phyloP scores from a whole-genome alignment of 495 filamentous ascomycete species.

The Hyaloscypha bicolor region DNA sequence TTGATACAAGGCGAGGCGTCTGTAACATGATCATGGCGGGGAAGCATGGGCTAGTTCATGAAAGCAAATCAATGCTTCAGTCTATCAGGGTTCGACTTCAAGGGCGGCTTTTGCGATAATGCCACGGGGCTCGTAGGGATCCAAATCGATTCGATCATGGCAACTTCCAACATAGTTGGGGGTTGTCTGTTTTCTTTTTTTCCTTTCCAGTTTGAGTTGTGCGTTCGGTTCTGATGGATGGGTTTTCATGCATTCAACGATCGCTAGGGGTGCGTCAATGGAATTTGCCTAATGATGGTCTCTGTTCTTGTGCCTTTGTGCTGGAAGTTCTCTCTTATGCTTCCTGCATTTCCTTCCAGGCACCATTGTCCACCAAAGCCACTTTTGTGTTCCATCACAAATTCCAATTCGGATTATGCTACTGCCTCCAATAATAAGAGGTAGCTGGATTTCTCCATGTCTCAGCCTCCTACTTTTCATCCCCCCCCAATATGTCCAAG shows the following conservation, averaged over 20 bases:
- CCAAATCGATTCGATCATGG: constrained; percentile 3
- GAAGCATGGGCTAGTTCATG: constrained; percentile 38
- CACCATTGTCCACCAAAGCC: not conserved
- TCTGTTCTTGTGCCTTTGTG: not conserved
- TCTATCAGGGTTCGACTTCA: constrained; percentile 26
- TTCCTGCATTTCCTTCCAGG: not conserved
- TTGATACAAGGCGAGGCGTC: constrained; percentile 37
- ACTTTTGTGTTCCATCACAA: not conserved
- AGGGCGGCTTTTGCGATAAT: constrained; percentile 19
- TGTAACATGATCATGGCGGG: constrained; percentile 32
- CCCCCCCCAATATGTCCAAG: not conserved
- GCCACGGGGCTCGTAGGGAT: constrained; percentile 2
- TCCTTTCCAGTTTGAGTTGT: constrained; percentile 34
- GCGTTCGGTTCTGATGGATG: constrained; percentile 23
- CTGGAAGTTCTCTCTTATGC: not conserved
- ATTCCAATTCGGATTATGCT: not conserved
- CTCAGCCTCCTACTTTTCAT: not conserved
- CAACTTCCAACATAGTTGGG: constrained; percentile 11
- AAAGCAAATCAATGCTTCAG: constrained; percentile 26
- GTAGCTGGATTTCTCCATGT: not conserved
- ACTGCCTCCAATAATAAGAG: not conserved
- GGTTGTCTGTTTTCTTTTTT: constrained; percentile 39
- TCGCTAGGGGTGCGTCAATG: constrained; percentile 29
- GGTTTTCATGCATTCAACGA: constrained; percentile 37
- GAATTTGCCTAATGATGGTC: constrained; percentile 24